Evolutionary conservation across 2,329 filamentous ascomycete species (phyloP).

Genomic region (Penicillium sp.): DNA sequence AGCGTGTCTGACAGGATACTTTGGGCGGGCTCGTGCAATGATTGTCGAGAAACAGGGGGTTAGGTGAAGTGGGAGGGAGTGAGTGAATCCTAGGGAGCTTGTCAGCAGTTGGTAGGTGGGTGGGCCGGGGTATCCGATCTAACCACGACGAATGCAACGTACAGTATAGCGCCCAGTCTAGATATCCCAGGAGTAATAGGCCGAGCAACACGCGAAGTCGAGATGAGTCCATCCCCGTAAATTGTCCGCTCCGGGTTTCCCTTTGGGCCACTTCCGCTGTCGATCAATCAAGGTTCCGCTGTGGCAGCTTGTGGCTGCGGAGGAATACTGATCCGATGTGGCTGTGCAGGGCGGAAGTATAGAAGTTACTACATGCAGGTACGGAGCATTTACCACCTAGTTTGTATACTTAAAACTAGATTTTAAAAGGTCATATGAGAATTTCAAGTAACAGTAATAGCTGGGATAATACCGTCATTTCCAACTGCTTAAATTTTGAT

Average conservation of each 20-base stretch:
- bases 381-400: too few species aligned
- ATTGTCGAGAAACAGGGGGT: slow-evolving; percentile 22
- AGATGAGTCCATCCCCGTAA: slow-evolving; percentile 14
- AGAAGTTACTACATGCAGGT: background rate
- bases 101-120: slow-evolving; percentile 14
- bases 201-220: slow-evolving; percentile 7
- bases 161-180: background rate
- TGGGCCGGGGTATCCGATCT: background rate
- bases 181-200: background rate
- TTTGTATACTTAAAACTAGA: background rate
- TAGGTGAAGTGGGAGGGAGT: slow-evolving; percentile 4
- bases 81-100: slow-evolving; percentile 8
- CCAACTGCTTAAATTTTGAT: too few species aligned
- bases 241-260: slow-evolving; percentile 11
- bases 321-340: slow-evolving; percentile 34
- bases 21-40: slow-evolving; percentile 5
- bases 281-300: slow-evolving; percentile 30
- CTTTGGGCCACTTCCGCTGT: slow-evolving; percentile 33
- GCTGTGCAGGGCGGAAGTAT: slow-evolving; percentile 14
- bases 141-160: background rate
- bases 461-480: too few species aligned
- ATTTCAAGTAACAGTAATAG: too few species aligned
- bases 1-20: background rate
- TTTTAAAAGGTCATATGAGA: background rate
- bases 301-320: slow-evolving; percentile 23